Evolutionary conservation across 2,329 filamentous ascomycete species (phyloP).

Genomic region (Ophiocordyceps sinensis): DNA sequence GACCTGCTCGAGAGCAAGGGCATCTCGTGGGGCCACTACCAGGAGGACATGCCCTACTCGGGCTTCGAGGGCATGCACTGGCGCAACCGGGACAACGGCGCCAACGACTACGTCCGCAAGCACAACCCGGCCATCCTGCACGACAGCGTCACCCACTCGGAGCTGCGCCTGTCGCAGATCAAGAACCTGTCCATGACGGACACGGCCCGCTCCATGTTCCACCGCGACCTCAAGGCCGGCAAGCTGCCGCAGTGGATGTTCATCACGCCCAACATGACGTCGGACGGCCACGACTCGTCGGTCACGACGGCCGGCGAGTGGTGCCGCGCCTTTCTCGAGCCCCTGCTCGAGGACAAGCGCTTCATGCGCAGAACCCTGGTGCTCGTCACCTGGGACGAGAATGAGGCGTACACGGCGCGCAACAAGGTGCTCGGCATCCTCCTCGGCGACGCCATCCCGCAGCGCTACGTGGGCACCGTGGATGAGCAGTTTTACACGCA

Average conservation of each 20-base stretch:
- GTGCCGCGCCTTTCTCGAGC: conserved; percentile 53
- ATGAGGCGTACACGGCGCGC: conserved; percentile 48
- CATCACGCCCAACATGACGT: conserved; percentile 62
- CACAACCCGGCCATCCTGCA: conserved; percentile 58
- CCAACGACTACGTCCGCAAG: conserved; percentile 71
- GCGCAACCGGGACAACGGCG: conserved; percentile 48
- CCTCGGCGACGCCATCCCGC: conserved; percentile 58
- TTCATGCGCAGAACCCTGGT: conserved; percentile 68
- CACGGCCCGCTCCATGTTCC: conserved; percentile 39
- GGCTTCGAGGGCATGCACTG: conserved; percentile 54
- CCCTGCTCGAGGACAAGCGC: conserved; percentile 51
- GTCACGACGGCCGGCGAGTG: conserved; percentile 55
- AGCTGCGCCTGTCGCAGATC: conserved; percentile 48
- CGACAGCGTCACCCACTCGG: conserved; percentile 45
- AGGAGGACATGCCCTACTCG: conserved; percentile 63
- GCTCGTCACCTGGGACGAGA: conserved; percentile 69
- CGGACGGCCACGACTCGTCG: conserved; percentile 60
- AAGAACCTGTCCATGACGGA: conserved; percentile 48
- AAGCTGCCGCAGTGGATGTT: conserved; percentile 59
- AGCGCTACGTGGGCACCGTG: conserved; percentile 47
- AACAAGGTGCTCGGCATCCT: conserved; percentile 61
- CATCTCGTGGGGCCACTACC: conserved; percentile 58
- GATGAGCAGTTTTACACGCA: conserved; percentile 61
- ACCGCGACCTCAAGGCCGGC: conserved; percentile 47
- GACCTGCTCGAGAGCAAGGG: conserved; percentile 51